Conservation (phyloP, 345 rosid species). For the Xanthoceras sorbifolium region DNA sequence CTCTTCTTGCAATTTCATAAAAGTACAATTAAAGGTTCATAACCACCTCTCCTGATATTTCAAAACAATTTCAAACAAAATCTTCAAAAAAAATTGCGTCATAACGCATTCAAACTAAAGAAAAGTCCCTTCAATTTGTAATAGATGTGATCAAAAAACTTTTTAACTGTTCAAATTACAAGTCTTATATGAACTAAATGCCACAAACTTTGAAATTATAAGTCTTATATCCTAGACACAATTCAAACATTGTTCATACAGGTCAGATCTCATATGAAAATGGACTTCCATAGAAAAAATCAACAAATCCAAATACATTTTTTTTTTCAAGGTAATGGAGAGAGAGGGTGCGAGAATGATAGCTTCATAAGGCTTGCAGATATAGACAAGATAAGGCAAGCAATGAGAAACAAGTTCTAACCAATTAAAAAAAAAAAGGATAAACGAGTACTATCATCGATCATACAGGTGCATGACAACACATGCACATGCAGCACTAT, state of each 20-base stretch:
- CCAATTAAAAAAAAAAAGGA: slow-evolving; percentile 8
- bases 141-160: background rate
- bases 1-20: too few species aligned
- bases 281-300: background rate
- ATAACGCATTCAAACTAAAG: background rate
- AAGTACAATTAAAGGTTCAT: too few species aligned
- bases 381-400: slow-evolving; percentile 11
- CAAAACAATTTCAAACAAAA: background rate
- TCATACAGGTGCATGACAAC: background rate
- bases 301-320: background rate
- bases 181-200: background rate
- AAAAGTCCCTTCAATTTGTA: background rate
- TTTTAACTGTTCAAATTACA: background rate
- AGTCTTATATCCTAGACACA: background rate
- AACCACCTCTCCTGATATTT: too few species aligned
- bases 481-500: slow-evolving; percentile 8
- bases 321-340: background rate
- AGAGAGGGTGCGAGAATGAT: background rate
- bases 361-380: background rate
- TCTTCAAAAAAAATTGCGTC: background rate
- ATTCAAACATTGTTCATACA: background rate
- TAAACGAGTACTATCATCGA: slow-evolving; percentile 6
- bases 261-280: background rate
- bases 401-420: slow-evolving; percentile 20
- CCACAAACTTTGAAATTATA: background rate